Base-by-base conservation (phyloP, 1,284 basidiomycete species). In the Vanrija pseudolonga region DNA sequence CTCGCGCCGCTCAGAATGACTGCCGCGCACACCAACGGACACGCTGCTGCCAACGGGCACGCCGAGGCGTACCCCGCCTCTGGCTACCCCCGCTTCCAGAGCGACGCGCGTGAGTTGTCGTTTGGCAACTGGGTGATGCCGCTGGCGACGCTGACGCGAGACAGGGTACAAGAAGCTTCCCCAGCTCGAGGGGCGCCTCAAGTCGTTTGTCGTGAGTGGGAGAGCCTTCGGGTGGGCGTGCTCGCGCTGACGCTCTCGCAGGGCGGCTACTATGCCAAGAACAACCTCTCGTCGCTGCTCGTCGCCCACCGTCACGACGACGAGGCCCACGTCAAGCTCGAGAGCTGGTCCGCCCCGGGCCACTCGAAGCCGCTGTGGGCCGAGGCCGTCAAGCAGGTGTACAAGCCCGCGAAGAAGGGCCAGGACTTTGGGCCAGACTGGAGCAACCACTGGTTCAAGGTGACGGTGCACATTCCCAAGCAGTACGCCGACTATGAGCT, bases 381-480 rank as follows among this genome's bases (percentile, higher is more conserved):
- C 56, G 89, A 93, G 69, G 90, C 89, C 0, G 83, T 42, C 8
- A 36, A 9, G n/a, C 36, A 46, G 38, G 26, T 40, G 7, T 45
- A 11, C 36, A 46, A 47, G 44, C 37, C 43, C 7, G 53, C 47
- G 7, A 26, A 37, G 14, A 51, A 48, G 32, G 57, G 57, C 4
- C 38, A 48, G 20, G 43, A 32, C 37, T 41, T 59, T 7, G 60
- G 61, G 8, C 53, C 51, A 6, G 59, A 53, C 26, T 60, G 59
- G 89, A 88, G 88, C 23, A 92, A 92, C 65, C 89, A 93, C 73
- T 92, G 91, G 91, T 89, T 86, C 83, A 89, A 90, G 66, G 85
- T 92, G 32, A 82, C 82, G 20, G 70, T 94, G 3, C 81, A 19
- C 3, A 61, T 65, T 12, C 42, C 42, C 22, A 24, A 12, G 12